Evolutionary conservation across 2,329 filamentous ascomycete species (phyloP).

Genomic region (Mycogone perniciosa): DNA sequence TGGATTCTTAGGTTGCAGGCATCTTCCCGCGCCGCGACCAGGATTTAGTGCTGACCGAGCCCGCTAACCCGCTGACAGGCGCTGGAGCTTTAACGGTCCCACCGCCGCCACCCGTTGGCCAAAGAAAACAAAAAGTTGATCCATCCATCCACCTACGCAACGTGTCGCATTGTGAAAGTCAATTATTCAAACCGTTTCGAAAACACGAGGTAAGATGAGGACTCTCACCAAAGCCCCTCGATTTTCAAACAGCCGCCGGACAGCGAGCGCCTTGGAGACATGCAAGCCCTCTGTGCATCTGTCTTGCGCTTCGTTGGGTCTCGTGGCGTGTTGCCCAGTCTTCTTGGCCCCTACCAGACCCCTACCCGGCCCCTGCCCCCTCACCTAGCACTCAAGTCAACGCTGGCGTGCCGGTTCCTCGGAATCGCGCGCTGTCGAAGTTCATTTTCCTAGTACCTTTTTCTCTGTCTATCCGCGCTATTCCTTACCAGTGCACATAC

Average conservation of each 20-base stretch:
- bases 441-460: conserved; percentile 3
- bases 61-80: conserved; percentile 14
- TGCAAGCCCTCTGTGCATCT: neutral
- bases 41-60: conserved; percentile 12
- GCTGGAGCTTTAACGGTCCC: conserved; percentile 6
- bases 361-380: conserved; percentile 4
- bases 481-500: neutral
- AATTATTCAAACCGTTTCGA: too few species aligned
- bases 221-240: too few species aligned
- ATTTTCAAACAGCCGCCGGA: too few species aligned
- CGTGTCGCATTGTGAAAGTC: too few species aligned
- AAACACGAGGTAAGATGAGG: too few species aligned
- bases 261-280: neutral
- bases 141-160: too few species aligned
- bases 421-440: conserved; percentile 9
- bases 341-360: neutral
- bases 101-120: conserved; percentile 3
- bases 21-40: conserved; percentile 12
- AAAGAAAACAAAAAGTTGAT: neutral
- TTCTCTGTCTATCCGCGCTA: neutral
- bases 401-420: conserved; percentile 11
- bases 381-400: conserved; percentile 3
- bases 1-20: conserved; percentile 6
- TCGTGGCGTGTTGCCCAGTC: neutral
- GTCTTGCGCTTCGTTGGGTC: neutral